Conservation (phyloP, 805 yeast genomes). For the Hanseniaspora lindneri region DNA sequence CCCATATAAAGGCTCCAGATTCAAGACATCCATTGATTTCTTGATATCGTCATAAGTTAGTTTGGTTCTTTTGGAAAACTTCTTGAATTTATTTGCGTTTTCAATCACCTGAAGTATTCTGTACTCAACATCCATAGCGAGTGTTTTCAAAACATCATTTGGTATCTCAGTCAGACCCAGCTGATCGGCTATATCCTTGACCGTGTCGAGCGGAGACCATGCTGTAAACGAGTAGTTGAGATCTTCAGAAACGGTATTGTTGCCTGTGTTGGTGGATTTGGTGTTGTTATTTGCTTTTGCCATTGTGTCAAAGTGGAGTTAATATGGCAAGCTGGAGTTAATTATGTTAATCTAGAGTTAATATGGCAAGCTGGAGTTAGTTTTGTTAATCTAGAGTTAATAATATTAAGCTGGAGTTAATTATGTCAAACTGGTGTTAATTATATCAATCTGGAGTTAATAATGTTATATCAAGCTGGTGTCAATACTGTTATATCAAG, state of each 20-base stretch:
- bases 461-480: too few relatives aligned
- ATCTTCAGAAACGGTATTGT: background rate
- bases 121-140: constrained; percentile 99
- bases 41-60: constrained; percentile 72
- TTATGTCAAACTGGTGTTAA: too few relatives aligned
- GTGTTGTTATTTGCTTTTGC: background rate
- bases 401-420: too few relatives aligned
- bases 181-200: constrained; percentile 88
- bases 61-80: constrained; percentile 78
- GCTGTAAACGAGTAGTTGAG: constrained; percentile 57
- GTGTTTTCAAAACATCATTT: constrained; percentile 84
- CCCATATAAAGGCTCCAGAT: constrained; percentile 89
- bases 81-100: constrained; percentile 90
- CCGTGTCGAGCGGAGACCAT: constrained; percentile 97
- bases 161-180: constrained; percentile 66
- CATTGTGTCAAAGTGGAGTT: background rate
- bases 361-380: too few relatives aligned
- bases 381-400: too few relatives aligned
- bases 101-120: constrained; percentile 90
- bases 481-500: too few relatives aligned
- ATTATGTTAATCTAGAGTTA: too few relatives aligned
- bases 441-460: too few relatives aligned
- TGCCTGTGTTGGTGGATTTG: background rate
- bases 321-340: too few relatives aligned
- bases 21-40: constrained; percentile 69